phyloP scores from a whole-genome alignment of 176 grass and related monocot genomes.

The Calamus simplicifolius region DNA sequence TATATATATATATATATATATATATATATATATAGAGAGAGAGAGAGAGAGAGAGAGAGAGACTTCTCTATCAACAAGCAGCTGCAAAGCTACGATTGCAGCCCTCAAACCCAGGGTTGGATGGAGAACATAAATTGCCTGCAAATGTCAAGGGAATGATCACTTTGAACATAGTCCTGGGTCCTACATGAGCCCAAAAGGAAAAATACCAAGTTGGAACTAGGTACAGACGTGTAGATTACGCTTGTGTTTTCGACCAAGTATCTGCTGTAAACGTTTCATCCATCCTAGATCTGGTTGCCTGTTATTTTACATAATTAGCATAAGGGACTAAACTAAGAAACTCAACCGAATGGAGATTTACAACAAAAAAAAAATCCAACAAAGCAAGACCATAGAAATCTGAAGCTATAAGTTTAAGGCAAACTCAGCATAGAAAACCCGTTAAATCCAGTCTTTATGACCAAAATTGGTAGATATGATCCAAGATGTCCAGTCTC shows the following conservation, averaged over 20 bases:
- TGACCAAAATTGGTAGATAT: too few relatives aligned
- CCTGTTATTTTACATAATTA: constrained; percentile 38
- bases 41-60: neutral
- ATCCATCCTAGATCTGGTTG: constrained; percentile 95
- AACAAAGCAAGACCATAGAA: too few relatives aligned
- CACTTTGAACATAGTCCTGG: neutral
- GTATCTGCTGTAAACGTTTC: constrained; percentile 80
- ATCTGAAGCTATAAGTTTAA: too few relatives aligned
- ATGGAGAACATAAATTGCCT: constrained; percentile 92
- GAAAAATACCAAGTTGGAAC: too few relatives aligned
- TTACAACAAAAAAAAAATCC: too few relatives aligned
- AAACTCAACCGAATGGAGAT: too few relatives aligned
- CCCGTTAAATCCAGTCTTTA: too few relatives aligned
- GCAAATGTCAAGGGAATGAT: constrained; percentile 4
- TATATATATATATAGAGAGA: too few relatives aligned
- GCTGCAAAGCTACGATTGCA: constrained; percentile 61
- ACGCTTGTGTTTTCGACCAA: constrained; percentile 79
- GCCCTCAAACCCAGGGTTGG: constrained; percentile 88
- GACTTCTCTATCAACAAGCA: constrained; percentile 84
- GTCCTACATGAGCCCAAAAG: too few relatives aligned
- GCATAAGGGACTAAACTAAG: neutral
- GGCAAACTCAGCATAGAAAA: too few relatives aligned
- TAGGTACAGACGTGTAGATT: constrained; percentile 71
- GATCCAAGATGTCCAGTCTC: too few relatives aligned
- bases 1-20: too few relatives aligned